Percentiles rank a stretch among this genome's conserved stretches.
These are phyloP conservation scores for Rhododendron griersonianum DNA, from an alignment of 148 eudicot genomes.

Conservation along the genomic window DNA sequence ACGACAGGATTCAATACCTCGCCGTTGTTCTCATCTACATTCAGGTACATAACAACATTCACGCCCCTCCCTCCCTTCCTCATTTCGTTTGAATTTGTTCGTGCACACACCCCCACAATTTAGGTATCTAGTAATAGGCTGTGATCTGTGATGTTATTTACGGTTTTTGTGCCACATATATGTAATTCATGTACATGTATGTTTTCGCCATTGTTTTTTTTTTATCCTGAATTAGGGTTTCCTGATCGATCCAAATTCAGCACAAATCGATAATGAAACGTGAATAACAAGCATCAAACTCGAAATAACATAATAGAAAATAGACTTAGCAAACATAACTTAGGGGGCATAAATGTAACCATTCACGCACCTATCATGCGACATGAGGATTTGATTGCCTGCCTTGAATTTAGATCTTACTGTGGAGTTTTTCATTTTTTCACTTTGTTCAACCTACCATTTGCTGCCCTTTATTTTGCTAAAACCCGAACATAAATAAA, in stretches of 20 bases:
- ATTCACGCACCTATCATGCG: too few species aligned
- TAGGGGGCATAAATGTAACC: too few species aligned
- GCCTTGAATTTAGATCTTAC: too few species aligned
- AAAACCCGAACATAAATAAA: background rate
- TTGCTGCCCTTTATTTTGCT: background rate
- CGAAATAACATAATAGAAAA: background rate
- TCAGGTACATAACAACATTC: conserved; percentile 29
- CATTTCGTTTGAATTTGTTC: background rate
- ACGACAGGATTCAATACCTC: conserved; percentile 63
- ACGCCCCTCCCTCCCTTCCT: background rate
- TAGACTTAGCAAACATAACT: too few species aligned
- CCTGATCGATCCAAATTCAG: background rate
- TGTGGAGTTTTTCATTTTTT: background rate
- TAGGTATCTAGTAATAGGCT: background rate
- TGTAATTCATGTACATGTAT: background rate
- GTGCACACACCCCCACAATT: background rate
- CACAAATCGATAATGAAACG: background rate
- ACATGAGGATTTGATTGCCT: too few species aligned
- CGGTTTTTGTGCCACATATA: background rate
- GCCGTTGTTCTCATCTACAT: conserved; percentile 65
- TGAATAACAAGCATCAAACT: too few species aligned
- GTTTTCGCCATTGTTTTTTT: background rate
- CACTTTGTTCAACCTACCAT: background rate
- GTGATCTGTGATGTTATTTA: background rate
- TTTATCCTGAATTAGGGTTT: background rate